Evolutionary conservation across 192 early-diverging fungal species (phyloP), one percentile per base, ranked within the genome.

Genomic region (Rhizophlyctis rosea): DNA sequence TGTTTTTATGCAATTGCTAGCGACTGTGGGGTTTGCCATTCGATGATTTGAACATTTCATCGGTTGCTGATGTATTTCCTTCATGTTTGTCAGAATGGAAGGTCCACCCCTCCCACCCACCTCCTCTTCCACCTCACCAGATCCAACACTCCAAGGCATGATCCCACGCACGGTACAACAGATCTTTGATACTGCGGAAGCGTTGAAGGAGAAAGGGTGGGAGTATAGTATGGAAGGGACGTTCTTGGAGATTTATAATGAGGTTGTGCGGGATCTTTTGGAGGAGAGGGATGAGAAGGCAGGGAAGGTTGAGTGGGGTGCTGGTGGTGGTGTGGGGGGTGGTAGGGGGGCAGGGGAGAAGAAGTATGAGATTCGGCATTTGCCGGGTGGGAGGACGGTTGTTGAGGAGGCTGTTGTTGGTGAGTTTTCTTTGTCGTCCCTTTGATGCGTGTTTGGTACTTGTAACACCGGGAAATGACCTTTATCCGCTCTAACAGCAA

Each of bases 161-260:
- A 99, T 99, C 54, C 95, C 96, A 24, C 86, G 93, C 23, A 90
- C 96, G 0, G 91, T 98, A 18, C 70, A 80, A 51, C 91, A 95
- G 63, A 95, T 99, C 32, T 99, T 92, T 71, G 75, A 84, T 25
- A 77, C 80, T 34, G 84, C 90, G 24, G 77, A 86, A 69, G 73
- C 77, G 29, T 73, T 95, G 23, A 72, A 84, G 25, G 75, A 77
- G 56, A 89, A 92, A 59, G 90, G 91, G 18, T 96, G 94, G 96
- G 74, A 69, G n/a, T 99, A 96, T 64, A 57, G 63, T 30, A 86
- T 98, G 76, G 87, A 88, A 74, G 90, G 86, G 3, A 89, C 94
- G 62, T 98, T 89, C 70, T 44, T 98, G 32, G 94, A 98, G 73
- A 97, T 98, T 58, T 98, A 98, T 73, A 97, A 97, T 69, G 96